Evolutionary conservation across 306 rosid species (phyloP).

Genomic region (Pyrus pyrifolia): DNA sequence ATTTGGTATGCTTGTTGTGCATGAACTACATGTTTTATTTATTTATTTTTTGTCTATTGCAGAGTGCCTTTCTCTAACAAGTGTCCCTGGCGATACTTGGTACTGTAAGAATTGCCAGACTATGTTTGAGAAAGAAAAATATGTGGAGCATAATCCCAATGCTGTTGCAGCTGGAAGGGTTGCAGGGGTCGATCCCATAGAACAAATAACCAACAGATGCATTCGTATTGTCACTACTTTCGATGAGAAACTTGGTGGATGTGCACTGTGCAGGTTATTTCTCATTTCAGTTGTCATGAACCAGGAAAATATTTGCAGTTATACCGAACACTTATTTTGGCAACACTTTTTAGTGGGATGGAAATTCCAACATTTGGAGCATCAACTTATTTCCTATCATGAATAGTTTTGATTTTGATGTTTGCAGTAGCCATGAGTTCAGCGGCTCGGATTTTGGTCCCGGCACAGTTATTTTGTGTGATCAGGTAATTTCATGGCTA

Average conservation of each 20-base stretch:
- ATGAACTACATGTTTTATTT: background rate
- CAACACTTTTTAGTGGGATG: background rate
- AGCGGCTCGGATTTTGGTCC: slow-evolving; percentile 50
- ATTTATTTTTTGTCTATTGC: slow-evolving; percentile 20
- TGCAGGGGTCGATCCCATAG: slow-evolving; percentile 58
- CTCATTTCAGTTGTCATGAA: background rate
- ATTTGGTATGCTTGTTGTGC: background rate
- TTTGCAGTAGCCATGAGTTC: slow-evolving; percentile 56
- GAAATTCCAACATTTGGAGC: background rate
- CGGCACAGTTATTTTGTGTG: slow-evolving; percentile 66
- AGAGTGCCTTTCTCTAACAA: slow-evolving; percentile 73
- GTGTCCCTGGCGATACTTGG: slow-evolving; percentile 64
- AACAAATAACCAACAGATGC: slow-evolving; percentile 69
- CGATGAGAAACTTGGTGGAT: slow-evolving; percentile 61
- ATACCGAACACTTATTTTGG: background rate
- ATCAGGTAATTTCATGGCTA: slow-evolving; percentile 49
- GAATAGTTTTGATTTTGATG: slow-evolving; percentile 11
- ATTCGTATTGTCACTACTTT: slow-evolving; percentile 64
- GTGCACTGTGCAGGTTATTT: slow-evolving; percentile 64
- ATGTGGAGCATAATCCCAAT: slow-evolving; percentile 52
- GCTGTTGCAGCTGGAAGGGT: slow-evolving; percentile 77
- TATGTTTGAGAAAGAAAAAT: slow-evolving; percentile 48
- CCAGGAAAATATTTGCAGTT: background rate
- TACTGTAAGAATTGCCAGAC: slow-evolving; percentile 82
- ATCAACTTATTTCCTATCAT: background rate